Evolutionary conservation across 345 rosid species (phyloP), one percentile per base, ranked within the genome.

Genomic region (Garcia nutans): DNA sequence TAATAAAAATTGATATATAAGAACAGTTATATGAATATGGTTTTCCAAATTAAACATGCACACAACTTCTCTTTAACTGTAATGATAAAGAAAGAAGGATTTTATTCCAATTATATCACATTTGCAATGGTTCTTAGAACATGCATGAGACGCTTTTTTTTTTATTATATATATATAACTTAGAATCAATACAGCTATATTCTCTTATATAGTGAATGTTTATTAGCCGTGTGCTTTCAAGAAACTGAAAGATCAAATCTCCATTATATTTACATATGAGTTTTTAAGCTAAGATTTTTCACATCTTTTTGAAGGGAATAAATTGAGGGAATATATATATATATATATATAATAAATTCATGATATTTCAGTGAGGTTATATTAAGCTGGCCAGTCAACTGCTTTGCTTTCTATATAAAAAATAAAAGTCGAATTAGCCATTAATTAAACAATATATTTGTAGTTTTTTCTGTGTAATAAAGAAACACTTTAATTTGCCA

Each of bases 71-170:
- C 7, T 0, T 57, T 42, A 23, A n/a, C 47, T 44, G 67, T 56
- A 47, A 10, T 10, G 44, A 66, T 75, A 66, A 24, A 24, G 15
- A 58, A 75, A 75, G 45, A 17, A 47, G 13, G 16, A 2, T 22
- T n/a, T 67, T 54, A 37, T 66, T 42, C 62, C 65, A 75, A 31
- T 49, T 47, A 47, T 26, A 70, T 33, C 63, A 2, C 10, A 20
- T 61, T 61, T 61, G 59, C 58, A 65, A 65, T 37, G 71, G 64
- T 65, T 75, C 24, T 50, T 19, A 28, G 19, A 11, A 37, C 41
- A 37, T 37, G 41, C 41, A 37, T 37, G 41, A 37, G 41, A 37
- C 6, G 41, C 6, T 37, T 28, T 28, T 2, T 28, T 28, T 28
- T 28, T 28, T 28, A 1, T 28, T 28, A 1, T 28, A 28, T 1